These are phyloP conservation scores for Piromyces sp. DNA, from an alignment of 192 early-diverging fungal genomes.

Conservation along the genomic window DNA sequence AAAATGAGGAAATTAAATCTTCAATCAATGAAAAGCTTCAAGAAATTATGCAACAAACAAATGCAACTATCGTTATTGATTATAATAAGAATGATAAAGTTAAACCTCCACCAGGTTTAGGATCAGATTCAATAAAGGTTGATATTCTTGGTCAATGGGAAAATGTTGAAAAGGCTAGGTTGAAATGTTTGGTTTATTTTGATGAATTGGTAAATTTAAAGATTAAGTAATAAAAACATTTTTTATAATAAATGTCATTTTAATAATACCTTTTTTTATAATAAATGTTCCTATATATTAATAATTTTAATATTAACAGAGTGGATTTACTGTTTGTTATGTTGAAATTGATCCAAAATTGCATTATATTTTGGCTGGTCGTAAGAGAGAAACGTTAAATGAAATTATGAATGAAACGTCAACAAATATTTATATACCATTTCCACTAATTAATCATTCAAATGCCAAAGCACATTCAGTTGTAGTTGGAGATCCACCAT, in stretches of 20 bases:
- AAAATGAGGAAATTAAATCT: slow-evolving; percentile 26
- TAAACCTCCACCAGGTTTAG: slow-evolving; percentile 2
- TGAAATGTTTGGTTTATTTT: slow-evolving; percentile 18
- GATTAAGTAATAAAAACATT: too few species aligned
- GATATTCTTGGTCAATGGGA: slow-evolving; percentile 30
- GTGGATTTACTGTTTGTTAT: slow-evolving; percentile 16
- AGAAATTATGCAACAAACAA: slow-evolving; percentile 19
- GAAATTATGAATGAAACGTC: slow-evolving; percentile 47
- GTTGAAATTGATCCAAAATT: slow-evolving; percentile 23
- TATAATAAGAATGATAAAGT: slow-evolving; percentile 8
- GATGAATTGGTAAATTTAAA: slow-evolving; percentile 20
- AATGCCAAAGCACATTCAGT: slow-evolving; percentile 6
- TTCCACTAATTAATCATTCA: slow-evolving; percentile 24
- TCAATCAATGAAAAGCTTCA: slow-evolving; percentile 22
- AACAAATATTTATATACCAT: slow-evolving; percentile 59
- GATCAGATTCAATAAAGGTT: slow-evolving; percentile 22
- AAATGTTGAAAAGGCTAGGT: slow-evolving; percentile 22
- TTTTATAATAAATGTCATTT: too few species aligned
- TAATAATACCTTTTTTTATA: too few species aligned
- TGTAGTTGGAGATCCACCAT: slow-evolving; percentile 3
- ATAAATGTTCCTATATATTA: too few species aligned
- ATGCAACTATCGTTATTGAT: slow-evolving; percentile 26
- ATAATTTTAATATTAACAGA: too few species aligned
- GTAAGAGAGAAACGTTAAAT: slow-evolving; percentile 35
- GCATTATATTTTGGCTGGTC: slow-evolving; percentile 55